A percentile compares a stretch with the other conserved stretches of the same genome.
phyloP scores from a whole-genome alignment of 1,139 yeast species.

The Taiozyma sp. region DNA sequence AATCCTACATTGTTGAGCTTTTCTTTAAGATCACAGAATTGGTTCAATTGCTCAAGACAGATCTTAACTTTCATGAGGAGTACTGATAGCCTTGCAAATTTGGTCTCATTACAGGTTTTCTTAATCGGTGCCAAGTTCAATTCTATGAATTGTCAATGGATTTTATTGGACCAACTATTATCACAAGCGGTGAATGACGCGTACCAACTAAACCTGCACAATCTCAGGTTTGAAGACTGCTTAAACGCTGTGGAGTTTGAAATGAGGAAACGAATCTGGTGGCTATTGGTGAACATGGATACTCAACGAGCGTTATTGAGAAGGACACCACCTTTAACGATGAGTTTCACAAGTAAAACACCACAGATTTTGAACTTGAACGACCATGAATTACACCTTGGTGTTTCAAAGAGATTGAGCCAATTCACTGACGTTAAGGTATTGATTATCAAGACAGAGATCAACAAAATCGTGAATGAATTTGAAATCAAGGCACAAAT shows the following conservation, averaged over 20 bases:
- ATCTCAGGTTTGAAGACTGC: neutral
- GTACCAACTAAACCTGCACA: neutral
- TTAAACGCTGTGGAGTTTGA: neutral
- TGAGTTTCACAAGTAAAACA: neutral
- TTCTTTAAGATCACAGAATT: constrained; percentile 2
- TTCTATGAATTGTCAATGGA: neutral
- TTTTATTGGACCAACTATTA: neutral
- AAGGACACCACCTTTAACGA: constrained; percentile 1
- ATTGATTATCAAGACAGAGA: neutral
- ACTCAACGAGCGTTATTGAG: constrained; percentile 1
- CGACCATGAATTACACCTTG: neutral
- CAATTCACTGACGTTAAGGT: neutral
- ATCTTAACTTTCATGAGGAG: constrained; percentile 7
- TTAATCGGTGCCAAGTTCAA: neutral
- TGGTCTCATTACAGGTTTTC: neutral
- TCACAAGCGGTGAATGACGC: constrained; percentile 1
- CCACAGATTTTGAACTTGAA: neutral
- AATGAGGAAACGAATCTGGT: neutral
- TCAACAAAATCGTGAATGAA: neutral
- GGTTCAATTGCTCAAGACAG: constrained; percentile 16
- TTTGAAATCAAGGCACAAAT: neutral
- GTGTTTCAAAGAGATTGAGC: neutral
- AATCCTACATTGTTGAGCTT: neutral
- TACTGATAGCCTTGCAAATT: neutral
- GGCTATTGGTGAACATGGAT: constrained; percentile 1